Evolutionary conservation across 345 rosid genomes (phyloP), one percentile per base, ranked within the genome.

Genomic region (Brassica nigra): DNA sequence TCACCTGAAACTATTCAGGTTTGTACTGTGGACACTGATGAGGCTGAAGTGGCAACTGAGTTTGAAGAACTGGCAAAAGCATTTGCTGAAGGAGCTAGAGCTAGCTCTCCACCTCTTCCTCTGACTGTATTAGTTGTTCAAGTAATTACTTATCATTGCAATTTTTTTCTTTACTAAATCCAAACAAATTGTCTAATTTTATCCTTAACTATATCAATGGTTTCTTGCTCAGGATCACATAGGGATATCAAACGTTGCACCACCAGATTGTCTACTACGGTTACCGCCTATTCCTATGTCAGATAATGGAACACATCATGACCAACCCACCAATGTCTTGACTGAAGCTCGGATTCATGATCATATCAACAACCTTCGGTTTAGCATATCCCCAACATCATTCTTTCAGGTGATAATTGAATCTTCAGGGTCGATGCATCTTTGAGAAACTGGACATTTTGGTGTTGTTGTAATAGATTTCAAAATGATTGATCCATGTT

Each of bases 181-280:
- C 27, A 6, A 7, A 47, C n/a, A 63, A 49, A 31, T 12, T 20
- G 34, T 64, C 4, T 62, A 18, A 49, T 30, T 39, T 18, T 55
- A 3, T 28, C 54, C 55, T n/a, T n/a, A 37, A 23, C 20, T 34
- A 63, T 30, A 8, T 36, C 72, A 63, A 14, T 71, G 12, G 10
- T 27, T 76, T 71, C 79, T 68, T 74, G 37, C 70, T 6, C 76
- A 95, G 99, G 94, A 93, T 83, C 97, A 95, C 88, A 89, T 83
- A 84, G 97, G 99, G 74, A 90, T 95, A 85, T 95, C 99, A 49
- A 95, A 93, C 83, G 97, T 83, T 52, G 94, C 98, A 68, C 97
- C 98, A 34, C 73, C 90, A 33, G 92, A 95, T 91, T 90, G 92
- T 75, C 95, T 95, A 70, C 74, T 95, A 81, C 87, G 82, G 49